Evolutionary conservation across 129 eudicot genomes (phyloP), one percentile per base, ranked within the genome.

Genomic region (Arctium lappa): DNA sequence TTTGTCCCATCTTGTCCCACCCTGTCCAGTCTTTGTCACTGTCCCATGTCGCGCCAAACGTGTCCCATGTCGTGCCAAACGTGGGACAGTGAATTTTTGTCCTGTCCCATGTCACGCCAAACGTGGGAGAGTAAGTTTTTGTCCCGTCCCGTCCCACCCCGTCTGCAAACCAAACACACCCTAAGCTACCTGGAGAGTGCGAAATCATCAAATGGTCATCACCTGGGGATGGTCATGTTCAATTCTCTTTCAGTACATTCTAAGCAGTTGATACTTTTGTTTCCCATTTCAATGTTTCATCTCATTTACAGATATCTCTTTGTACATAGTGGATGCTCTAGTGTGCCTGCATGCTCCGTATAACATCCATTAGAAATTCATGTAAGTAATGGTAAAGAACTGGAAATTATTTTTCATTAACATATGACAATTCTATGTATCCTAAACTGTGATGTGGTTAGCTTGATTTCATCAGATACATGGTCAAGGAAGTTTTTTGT

Each of bases 401-500:
- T n/a, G 7, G 13, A 15, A n/a, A 66, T 66, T 66, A 66, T 7
- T 66, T 66, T 66, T 66, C 5, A 66, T 29, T 65, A 27, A 29
- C 34, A 22, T 66, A 66, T 22, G 71, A 66, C 13, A 18, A 27
- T 27, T 66, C 34, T 8, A 66, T 3, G 68, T 48, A 30, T 75
- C 66, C n/a, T 75, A 29, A 76, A 50, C 31, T 11, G n/a, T 76
- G 50, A 76, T 16, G 37, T 77, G 37, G 27, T 31, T 78, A 62
- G 70, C 71, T 77, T 75, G 60, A 83, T 81, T 75, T 73, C 77
- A 50, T 83, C 87, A 90, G 92, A 73, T 91, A 86, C 85, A 78
- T 77, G 72, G 73, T 88, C 79, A 81, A 50, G 86, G 86, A 82
- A 76, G 79, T 39, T 82, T 78, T 79, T 42, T 34, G 62, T 86